Evolutionary conservation across 2,329 filamentous ascomycete genomes (phyloP), one percentile per base, ranked within the genome.

Genomic region (Sporothrix mexicana): DNA sequence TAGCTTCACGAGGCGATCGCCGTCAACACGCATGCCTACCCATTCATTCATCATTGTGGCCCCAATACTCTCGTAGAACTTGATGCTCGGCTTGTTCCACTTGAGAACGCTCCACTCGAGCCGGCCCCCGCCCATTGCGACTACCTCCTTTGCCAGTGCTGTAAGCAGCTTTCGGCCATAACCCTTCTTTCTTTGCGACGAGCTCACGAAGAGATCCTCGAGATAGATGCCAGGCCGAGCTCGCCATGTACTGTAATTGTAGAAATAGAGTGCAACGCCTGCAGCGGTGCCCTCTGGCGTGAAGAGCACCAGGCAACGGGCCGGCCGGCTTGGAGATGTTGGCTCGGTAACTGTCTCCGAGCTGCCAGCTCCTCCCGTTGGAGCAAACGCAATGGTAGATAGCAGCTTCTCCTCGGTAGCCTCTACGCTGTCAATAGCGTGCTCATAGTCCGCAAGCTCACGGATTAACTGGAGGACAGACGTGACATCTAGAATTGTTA

Each of bases 161-260:
- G 88, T 88, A 67, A 98, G 84, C 79, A 98, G 81, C 77, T 86
- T 84, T 81, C 91, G 92, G 53, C 95, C 95, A 79, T 95, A 97
- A 0, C 95, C 95, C 74, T 88, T 88, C 47, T 91, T 91, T 3
- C 96, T 86, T 77, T 92, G 90, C 61, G 84, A 83, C 0, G 90
- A 87, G 77, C 90, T 86, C 55, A 99, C 93, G 78, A 91, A 97
- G n/a, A 98, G 84, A 79, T 98, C 95, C 81, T 98, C 95, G 51
- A 98, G 90, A 81, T 97, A 97, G 79, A 99, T 92, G 2, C 95
- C 95, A 0, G 95, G 90, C 62, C 88, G 88, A n/a, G 92, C 89
- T 9, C 92, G 89, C 96, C 96, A 98, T 0, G 95, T 98, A 79
- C 91, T 94, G 83, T 97, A 98, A 83, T 95, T 98, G 86, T 95